Base-by-base conservation (phyloP, 208 protist species). In the Crithidia sp. region DNA sequence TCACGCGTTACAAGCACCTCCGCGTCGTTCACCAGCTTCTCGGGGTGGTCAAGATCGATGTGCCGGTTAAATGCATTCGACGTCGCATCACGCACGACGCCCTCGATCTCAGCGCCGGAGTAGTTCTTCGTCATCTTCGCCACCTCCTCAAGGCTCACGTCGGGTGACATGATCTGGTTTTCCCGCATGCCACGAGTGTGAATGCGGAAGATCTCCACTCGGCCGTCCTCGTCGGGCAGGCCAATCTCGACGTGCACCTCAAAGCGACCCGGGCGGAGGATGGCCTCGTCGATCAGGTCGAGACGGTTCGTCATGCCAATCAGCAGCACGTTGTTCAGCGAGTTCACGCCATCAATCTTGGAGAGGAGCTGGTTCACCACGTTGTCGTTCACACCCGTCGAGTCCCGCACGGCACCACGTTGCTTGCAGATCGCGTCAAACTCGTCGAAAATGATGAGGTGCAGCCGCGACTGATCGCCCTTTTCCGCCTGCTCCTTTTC, bases 381-480 rank as follows among this genome's bases (percentile, higher is more conserved):
- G 41, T 97, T 99, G 85, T 99, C 99, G 63, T 86, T 89, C 7
- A 99, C 98, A 58, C 99, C 99, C 5, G 98, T 99, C 41, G 91
- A 96, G 77, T 97, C 95, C 16, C 85, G 81, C 8, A 87, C 79
- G 5, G 88, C 89, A 50, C 98, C 98, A 74, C 98, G 87, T 82
- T 98, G 87, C 80, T 99, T 99, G 83, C 98, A 99, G 77, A 99
- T 99, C 47, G 99, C 98, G 87, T 99, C 99, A 81, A 99, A 98
- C 85, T 99, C 99, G 89, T 99, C 99, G 70, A 99, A 99, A 74
- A 99, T 99, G 77, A 99, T 99, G 39, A 99, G 94, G 78, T 99
- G 99, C 17, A 99, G 79, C 47, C 98, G 85, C 16, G 90, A 98
- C 55, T 98, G 92, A 49, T 99, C 98, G 44, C 96, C 96, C 71